Evolutionary conservation across 768 basidiomycete genomes (phyloP), one percentile per base, ranked within the genome.

Genomic region (Boletus pseudo-olivaceus): DNA sequence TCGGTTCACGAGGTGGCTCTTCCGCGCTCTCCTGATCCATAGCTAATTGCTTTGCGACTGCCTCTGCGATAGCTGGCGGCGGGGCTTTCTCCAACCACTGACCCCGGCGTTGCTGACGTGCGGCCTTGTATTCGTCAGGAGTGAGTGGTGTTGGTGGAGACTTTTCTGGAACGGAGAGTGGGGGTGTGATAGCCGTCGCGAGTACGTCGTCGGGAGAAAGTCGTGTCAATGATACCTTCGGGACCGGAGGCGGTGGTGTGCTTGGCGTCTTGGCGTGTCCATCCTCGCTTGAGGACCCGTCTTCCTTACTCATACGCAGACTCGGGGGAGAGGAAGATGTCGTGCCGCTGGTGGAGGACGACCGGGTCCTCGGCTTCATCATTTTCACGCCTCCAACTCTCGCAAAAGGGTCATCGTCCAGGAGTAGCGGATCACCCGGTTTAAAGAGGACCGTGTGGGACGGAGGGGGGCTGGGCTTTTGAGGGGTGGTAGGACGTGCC

Each of bases 341-440:
- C 0, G 49, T 44, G 0, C 40, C 41, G 37, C 42, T 56, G 33
- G 30, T 51, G 3, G 61, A 60, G 0, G 42, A 44, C 3, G 55
- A 40, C 10, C 45, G 38, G n/a, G 20, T 27, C 42, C 56, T 61
- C 41, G 58, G 44, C 32, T 67, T 71, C 35, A 82, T 33, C 72
- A 85, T 64, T 61, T 64, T 78, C 8, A 85, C 82, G 17, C 80
- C 82, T 38, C 78, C 77, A 0, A 65, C 68, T 61, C 77, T 78
- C 10, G 83, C 83, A 66, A 85, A 85, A 4, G 84, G 69, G 19
- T 70, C 69, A 11, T 62, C 60, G 11, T 71, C 70, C n/a, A 70
- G 56, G 47, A 70, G 55, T 3, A 71, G 51, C 17, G 66, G 57
- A 38, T 64, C 57, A 49, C 60, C 65, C 51, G 47, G 56, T 8